Percentiles rank a stretch among this genome's conserved stretches.
phyloP scores from a whole-genome alignment of 352 stramenopile genomes.

The Aphanomyces stellatus region DNA sequence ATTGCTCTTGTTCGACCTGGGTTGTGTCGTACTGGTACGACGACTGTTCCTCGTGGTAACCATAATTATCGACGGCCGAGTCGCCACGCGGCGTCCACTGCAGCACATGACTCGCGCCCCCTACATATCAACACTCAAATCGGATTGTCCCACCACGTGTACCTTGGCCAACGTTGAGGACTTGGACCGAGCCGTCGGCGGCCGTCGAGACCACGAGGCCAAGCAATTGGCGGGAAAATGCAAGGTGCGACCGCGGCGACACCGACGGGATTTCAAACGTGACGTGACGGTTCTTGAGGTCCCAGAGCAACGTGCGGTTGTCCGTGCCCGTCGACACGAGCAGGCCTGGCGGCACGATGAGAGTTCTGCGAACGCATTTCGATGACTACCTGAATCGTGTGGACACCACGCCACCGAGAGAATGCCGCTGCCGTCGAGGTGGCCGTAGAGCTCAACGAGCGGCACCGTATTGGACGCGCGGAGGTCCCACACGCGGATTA shows the following conservation, averaged over 20 bases:
- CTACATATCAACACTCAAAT: background rate
- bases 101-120: background rate
- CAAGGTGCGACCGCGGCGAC: conserved; percentile 63
- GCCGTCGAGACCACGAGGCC: conserved; percentile 93
- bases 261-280: conserved; percentile 90
- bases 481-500: conserved; percentile 98
- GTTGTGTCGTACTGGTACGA: no score
- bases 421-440: conserved; percentile 93
- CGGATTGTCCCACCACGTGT: no score
- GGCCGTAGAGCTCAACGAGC: conserved; percentile 90
- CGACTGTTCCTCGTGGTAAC: no score
- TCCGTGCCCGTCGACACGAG: conserved; percentile 95
- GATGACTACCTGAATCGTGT: conserved; percentile 64
- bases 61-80: no score
- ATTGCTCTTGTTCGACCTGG: no score
- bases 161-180: conserved; percentile 26
- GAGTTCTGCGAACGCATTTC: background rate
- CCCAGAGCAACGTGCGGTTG: conserved; percentile 97
- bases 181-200: conserved; percentile 94
- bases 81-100: conserved; percentile 94
- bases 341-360: conserved; percentile 35
- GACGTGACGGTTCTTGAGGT: conserved; percentile 89
- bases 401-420: conserved; percentile 97
- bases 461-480: conserved; percentile 94
- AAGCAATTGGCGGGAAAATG: conserved; percentile 93